Evolutionary conservation across 2,329 filamentous ascomycete species (phyloP), one percentile per base, ranked within the genome.

Genomic region (Colletotrichum lini): DNA sequence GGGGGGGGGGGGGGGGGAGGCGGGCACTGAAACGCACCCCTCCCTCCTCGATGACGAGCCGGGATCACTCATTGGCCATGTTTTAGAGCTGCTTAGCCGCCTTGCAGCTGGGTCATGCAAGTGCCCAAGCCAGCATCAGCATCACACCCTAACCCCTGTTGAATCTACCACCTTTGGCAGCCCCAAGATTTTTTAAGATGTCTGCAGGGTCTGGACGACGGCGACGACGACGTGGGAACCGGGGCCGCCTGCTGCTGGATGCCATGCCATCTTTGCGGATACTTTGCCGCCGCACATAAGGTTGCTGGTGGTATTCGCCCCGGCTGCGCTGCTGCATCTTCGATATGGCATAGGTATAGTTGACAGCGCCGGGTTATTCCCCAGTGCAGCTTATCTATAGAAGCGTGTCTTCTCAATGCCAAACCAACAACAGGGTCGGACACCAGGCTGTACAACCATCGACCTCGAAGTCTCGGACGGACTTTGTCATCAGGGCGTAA

Each of bases 71-170:
- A 74, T 73, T 74, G 71, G 73, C 2, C 40, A 56, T 60, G 63
- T 72, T 68, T 72, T 65, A 61, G 35, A 72, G 69, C 52, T 73
- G 67, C 73, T 73, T 74, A 74, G 73, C 73, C 73, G 73, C 73
- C 71, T 74, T 73, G 73, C 73, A 74, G 64, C 59, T 67, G 64
- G 71, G 56, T 65, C 64, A 74, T 74, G 73, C 73, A 72, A 73
- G 73, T 73, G 71, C 57, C 72, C 73, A 56, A 72, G 73, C 67
- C 67, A 73, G 52, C 71, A 67, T 60, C 59, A 71, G 15, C 47
- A 65, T 53, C 69, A 66, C 57, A 61, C 72, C 53, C 69, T 58
- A 62, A 23, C 56, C 65, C 72, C 64, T 72, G 72, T 68, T 44
- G 23, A 42, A 63, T 69, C 52, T 65, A n/a, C 49, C 54, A 60